Base-by-base conservation (phyloP, 768 basidiomycete genomes). In the Leccinum uliginosum region DNA sequence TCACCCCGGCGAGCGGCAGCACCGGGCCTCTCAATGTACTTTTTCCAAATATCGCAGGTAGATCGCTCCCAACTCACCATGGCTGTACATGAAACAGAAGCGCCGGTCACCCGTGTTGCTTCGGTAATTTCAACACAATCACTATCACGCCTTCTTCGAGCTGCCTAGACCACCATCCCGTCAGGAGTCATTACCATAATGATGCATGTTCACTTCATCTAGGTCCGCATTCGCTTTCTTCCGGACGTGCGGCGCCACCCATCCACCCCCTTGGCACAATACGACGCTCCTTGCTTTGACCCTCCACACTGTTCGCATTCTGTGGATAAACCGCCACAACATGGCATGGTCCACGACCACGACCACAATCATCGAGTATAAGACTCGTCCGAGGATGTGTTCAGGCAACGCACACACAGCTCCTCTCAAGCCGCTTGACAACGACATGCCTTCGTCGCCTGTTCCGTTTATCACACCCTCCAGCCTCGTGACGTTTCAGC, bases 21-120 rank as follows among this genome's bases (percentile, higher is more conserved):
- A 30, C 65, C 59, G 65, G 58, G 50, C 27, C 35, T 53, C 49
- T 54, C 34, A 11, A 35, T 30, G 17, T 17, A 30, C 19, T 43
- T 14, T 14, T 50, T 10, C 44, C 26, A 23, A 62, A 61, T 59
- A 47, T 55, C 34, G 55, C 48, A 53, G 26, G 51, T 34, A 24
- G 45, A 62, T 66, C 57, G n/a, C 48, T 47, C 12, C 50, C 56
- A 52, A 54, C 59, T 61, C 27, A 50, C 54, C 55, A 57, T 62
- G 59, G 64, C 67, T 61, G 64, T 68, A 51, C 54, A 57, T 69
- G 60, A 69, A 60, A 57, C 30, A 60, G 65, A 66, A 66, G 58
- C 62, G 57, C 55, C 57, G 56, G 63, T 32, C 32, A 38, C 66
- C n/a, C 64, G 62, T 60, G 30, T 62, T 62, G 49, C 55, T 63